Conservation (phyloP, 1,284 basidiomycete species). For the Phlebopus sp. region DNA sequence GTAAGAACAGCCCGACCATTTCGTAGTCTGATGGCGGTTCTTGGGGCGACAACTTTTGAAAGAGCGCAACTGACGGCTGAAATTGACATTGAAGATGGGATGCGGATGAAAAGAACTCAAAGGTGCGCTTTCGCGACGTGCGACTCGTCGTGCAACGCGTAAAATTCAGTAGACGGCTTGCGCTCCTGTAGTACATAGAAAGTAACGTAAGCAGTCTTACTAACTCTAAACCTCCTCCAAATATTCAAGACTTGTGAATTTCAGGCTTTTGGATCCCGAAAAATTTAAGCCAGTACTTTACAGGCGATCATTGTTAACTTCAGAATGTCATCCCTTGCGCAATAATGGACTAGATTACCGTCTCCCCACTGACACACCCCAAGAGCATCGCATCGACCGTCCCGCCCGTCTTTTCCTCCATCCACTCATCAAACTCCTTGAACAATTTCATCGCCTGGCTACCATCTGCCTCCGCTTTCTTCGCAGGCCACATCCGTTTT, state of each 20-base stretch:
- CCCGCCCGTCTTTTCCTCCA: slow-evolving; percentile 54
- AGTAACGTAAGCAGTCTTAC: too few relatives aligned
- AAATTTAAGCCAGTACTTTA: too few relatives aligned
- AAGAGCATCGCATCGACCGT: slow-evolving; percentile 64
- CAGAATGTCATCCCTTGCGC: too few relatives aligned
- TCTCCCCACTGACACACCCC: slow-evolving; percentile 66
- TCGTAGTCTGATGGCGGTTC: slow-evolving; percentile 18
- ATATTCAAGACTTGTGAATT: too few relatives aligned
- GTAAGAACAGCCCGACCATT: slow-evolving; percentile 17
- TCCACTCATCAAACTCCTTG: slow-evolving; percentile 63
- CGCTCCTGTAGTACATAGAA: too few relatives aligned
- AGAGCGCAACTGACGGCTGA: slow-evolving; percentile 2
- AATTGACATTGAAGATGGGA: slow-evolving; percentile 9
- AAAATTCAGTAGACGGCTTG: too few relatives aligned
- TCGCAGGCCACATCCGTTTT: slow-evolving; percentile 77
- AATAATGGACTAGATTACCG: slow-evolving; percentile 26
- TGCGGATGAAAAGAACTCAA: too few relatives aligned
- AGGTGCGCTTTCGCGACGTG: too few relatives aligned
- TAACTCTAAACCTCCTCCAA: too few relatives aligned
- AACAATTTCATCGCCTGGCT: slow-evolving; percentile 66
- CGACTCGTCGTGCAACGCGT: too few relatives aligned
- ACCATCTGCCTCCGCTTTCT: slow-evolving; percentile 50
- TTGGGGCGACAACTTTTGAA: slow-evolving; percentile 10
- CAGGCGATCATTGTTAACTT: too few relatives aligned
- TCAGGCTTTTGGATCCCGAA: too few relatives aligned